These are phyloP conservation scores for Phlegmacium glaucopus DNA, from an alignment of 768 basidiomycete genomes.

Conservation along the genomic window DNA sequence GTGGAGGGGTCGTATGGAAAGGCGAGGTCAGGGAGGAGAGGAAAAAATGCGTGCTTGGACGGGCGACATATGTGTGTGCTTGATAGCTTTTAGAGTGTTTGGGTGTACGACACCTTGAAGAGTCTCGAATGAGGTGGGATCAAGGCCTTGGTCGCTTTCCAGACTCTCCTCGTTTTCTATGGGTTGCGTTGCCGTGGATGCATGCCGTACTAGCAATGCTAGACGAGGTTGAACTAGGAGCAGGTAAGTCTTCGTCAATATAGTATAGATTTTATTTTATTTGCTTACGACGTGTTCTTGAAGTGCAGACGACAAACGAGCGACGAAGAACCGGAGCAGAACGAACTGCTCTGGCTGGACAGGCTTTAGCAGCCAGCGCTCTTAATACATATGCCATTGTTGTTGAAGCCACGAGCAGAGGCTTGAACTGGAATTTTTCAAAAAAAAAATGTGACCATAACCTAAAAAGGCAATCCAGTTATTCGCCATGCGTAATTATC, in stretches of 20 bases:
- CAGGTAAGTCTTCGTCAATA: neutral
- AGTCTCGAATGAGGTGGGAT: constrained; percentile 20
- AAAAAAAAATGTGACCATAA: too few relatives aligned
- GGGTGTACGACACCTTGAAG: constrained; percentile 36
- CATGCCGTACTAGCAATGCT: constrained; percentile 9
- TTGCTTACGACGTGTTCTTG: constrained; percentile 15
- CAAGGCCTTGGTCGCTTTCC: neutral
- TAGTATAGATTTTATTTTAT: too few relatives aligned
- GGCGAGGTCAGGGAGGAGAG: constrained; percentile 68
- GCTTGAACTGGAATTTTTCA: too few relatives aligned
- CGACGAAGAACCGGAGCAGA: constrained; percentile 23
- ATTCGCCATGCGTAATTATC: too few relatives aligned
- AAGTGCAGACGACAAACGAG: constrained; percentile 18
- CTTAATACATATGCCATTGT: constrained; percentile 17
- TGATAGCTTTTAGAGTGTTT: constrained; percentile 56
- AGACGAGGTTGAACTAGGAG: constrained; percentile 15
- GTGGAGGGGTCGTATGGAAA: constrained; percentile 39
- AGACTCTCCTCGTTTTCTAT: neutral
- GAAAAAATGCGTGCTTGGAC: constrained; percentile 82
- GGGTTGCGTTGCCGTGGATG: constrained; percentile 5
- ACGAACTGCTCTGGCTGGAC: constrained; percentile 15
- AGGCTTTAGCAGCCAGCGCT: constrained; percentile 18
- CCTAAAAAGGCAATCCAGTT: too few relatives aligned
- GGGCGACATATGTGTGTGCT: constrained; percentile 66
- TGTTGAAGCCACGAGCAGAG: too few relatives aligned